Evolutionary conservation across 306 rosid species (phyloP).

Genomic region (Glycine latifolia): DNA sequence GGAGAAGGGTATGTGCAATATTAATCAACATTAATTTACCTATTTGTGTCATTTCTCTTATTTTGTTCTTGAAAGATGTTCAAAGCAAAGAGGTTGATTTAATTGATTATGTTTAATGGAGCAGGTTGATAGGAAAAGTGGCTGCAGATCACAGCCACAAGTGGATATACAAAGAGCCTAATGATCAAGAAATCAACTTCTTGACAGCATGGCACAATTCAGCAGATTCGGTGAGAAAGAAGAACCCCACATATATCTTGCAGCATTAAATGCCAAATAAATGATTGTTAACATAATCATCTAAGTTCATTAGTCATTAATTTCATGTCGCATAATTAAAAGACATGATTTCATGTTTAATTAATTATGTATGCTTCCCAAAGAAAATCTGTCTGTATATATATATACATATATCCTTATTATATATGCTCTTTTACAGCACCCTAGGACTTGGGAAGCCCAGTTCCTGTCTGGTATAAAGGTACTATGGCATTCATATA

Average conservation of each 20-base stretch:
- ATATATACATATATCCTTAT: not conserved
- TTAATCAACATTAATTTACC: not conserved
- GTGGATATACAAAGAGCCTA: conserved; percentile 94
- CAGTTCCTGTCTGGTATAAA: conserved; percentile 99
- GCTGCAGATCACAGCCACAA: conserved; percentile 97
- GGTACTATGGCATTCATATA: conserved; percentile 50
- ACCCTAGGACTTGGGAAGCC: conserved; percentile 99
- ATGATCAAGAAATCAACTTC: conserved; percentile 91
- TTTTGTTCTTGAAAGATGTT: conserved; percentile 8
- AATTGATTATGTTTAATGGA: conserved; percentile 30
- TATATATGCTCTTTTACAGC: conserved; percentile 60
- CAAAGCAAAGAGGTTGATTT: not conserved
- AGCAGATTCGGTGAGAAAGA: conserved; percentile 72
- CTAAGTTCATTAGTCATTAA: not conserved
- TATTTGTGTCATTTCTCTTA: not conserved
- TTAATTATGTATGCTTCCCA: conserved; percentile 29
- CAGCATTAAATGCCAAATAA: conserved; percentile 1
- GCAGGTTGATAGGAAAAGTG: conserved; percentile 96
- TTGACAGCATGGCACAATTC: conserved; percentile 98
- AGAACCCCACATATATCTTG: not conserved
- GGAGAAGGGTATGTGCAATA: conserved; percentile 84
- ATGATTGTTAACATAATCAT: conserved; percentile 27
- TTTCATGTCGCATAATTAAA: conserved; percentile 9
- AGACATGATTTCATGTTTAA: conserved; percentile 41
- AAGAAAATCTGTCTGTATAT: conserved; percentile 22